A percentile compares a stretch with the other conserved stretches of the same genome.
These are phyloP conservation scores for Scheffersomyces parashehatae DNA, from an alignment of 1,139 yeast genomes.

Conservation along the genomic window DNA sequence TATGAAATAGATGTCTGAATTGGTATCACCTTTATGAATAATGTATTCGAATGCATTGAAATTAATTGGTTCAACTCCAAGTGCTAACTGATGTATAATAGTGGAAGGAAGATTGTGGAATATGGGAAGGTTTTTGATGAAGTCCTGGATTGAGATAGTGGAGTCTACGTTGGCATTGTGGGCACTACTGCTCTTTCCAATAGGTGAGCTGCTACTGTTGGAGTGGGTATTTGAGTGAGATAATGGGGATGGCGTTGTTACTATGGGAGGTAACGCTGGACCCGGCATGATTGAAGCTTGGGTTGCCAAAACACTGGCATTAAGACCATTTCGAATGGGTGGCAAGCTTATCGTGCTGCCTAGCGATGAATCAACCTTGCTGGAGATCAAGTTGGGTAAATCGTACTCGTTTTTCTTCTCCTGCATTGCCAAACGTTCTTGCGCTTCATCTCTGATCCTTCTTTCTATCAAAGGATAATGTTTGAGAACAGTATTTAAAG, in stretches of 20 bases:
- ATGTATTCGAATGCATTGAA: conserved; percentile 60
- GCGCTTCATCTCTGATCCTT: conserved; percentile 74
- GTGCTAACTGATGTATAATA: conserved; percentile 62
- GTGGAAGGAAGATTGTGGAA: conserved; percentile 57
- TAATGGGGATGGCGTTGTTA: conserved; percentile 9
- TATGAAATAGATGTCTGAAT: conserved; percentile 66
- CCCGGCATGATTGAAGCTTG: conserved; percentile 16
- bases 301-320: conserved; percentile 17
- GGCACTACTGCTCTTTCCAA: background rate
- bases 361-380: background rate
- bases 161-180: conserved; percentile 43
- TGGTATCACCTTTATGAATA: conserved; percentile 57
- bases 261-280: conserved; percentile 16
- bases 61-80: conserved; percentile 58
- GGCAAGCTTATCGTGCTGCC: background rate
- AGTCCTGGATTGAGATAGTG: conserved; percentile 56
- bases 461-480: conserved; percentile 67
- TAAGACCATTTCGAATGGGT: conserved; percentile 7
- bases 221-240: conserved; percentile 6
- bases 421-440: conserved; percentile 69
- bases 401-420: conserved; percentile 52
- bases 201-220: background rate
- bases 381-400: conserved; percentile 10
- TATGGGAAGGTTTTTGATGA: conserved; percentile 57
- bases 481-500: conserved; percentile 58